Base-by-base conservation (phyloP, 495 filamentous ascomycete genomes). In the Chaetomium fimeti region DNA sequence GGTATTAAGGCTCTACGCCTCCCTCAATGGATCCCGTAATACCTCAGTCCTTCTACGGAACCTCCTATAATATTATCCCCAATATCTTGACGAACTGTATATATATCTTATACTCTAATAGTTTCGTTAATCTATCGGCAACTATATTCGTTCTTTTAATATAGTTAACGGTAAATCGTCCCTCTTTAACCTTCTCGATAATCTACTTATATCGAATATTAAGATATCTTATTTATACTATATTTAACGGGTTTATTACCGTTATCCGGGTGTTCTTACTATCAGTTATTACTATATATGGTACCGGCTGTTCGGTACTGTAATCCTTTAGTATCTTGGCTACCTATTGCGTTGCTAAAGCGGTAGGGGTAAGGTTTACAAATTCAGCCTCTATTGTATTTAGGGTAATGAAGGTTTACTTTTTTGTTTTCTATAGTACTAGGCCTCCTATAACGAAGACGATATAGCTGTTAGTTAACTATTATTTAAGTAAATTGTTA, bases 161-260 rank as follows among this genome's bases (percentile, higher is more conserved):
- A 7, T 32, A 32, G 7, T 32, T 7, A 32, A 32, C 29, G 3
- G 29, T 32, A 7, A 32, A 32, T 7, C 3, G 1, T 5, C 15
- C 6, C 27, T 22, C 7, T 2, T 25, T 20, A 27, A 25, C 28
- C 5, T 57, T 11, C 11, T 63, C 61, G 0, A 63, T 57, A 3
- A 63, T 22, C 61, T 20, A 57, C 36, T 63, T 63, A 11, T 49
- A 63, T 1, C 42, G 28, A 5, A 57, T 29, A 27, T 63, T 42
- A 3, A 63, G 57, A 3, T 0, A n/a, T 0, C 53, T 5, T n/a
- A 40, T 57, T 1, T 42, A 3, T 0, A 20, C 42, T 2, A 18
- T 9, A 15, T 47, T 51, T 0, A 38, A 16, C 0, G 28, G 61
- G 22, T 63, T 63, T 1, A 55, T 2, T 0, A 48, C n/a, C 4